These are phyloP conservation scores for Chrysochromulina parva DNA, from an alignment of 78 protist species.

Conservation along the genomic window DNA sequence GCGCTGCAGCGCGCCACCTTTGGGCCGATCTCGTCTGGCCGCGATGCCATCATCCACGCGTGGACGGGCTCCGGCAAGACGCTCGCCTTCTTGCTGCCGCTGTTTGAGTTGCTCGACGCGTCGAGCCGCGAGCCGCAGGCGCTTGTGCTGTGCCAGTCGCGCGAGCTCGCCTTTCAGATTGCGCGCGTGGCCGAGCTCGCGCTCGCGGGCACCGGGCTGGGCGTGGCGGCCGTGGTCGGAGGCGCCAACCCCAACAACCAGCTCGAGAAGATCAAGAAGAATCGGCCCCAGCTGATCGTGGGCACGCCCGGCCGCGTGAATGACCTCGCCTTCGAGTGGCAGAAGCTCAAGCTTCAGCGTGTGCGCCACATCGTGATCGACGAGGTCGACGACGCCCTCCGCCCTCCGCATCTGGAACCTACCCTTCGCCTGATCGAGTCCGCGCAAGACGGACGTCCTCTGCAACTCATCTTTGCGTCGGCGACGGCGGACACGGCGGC, in stretches of 20 bases:
- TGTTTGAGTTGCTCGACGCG: neutral
- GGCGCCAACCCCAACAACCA: neutral
- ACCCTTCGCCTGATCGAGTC: neutral
- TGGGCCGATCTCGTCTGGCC: neutral
- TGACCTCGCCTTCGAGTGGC: neutral
- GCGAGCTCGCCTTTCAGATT: conserved; percentile 52
- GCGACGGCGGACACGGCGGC: conserved; percentile 10
- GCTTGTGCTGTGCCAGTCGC: conserved; percentile 36
- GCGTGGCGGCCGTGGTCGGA: neutral
- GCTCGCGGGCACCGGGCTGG: neutral
- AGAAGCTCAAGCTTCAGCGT: neutral
- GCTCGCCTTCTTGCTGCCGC: conserved; percentile 43
- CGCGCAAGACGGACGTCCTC: neutral
- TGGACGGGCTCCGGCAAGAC: conserved; percentile 52
- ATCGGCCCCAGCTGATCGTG: neutral
- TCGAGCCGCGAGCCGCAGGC: neutral
- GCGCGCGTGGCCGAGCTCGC: neutral
- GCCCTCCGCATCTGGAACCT: neutral
- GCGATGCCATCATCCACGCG: conserved; percentile 3
- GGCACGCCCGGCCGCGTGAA: neutral
- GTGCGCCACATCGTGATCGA: conserved; percentile 3
- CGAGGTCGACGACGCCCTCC: conserved; percentile 25
- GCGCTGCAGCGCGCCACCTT: neutral
- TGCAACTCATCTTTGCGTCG: conserved; percentile 14
- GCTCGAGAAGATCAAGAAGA: neutral